Evolutionary conservation across 1,284 basidiomycete species (phyloP).

Genomic region (Fomitopsis betulina): DNA sequence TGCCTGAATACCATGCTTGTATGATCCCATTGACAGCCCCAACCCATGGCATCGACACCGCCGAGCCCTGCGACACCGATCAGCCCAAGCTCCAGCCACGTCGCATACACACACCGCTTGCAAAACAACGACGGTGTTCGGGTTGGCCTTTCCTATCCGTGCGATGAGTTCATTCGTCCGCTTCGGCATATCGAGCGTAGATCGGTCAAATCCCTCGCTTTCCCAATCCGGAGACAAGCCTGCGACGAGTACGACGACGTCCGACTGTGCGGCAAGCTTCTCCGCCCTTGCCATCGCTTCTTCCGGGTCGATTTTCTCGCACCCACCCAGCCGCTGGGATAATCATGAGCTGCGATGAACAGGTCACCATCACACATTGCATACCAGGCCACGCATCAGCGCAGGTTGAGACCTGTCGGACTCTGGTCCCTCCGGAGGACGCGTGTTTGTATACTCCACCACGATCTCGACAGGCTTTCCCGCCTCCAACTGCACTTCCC

Average conservation of each 20-base stretch:
- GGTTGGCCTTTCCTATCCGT: slow-evolving; percentile 54
- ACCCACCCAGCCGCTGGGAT: slow-evolving; percentile 58
- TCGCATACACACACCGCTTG: slow-evolving; percentile 51
- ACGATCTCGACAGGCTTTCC: slow-evolving; percentile 44
- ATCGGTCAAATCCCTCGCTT: slow-evolving; percentile 64
- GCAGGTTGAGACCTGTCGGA: slow-evolving; percentile 53
- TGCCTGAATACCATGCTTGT: slow-evolving; percentile 71
- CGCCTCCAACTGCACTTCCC: slow-evolving; percentile 38
- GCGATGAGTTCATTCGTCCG: slow-evolving; percentile 59
- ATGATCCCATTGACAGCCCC: slow-evolving; percentile 46
- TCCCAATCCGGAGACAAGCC: slow-evolving; percentile 70
- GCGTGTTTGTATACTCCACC: slow-evolving; percentile 61
- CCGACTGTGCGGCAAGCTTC: slow-evolving; percentile 49
- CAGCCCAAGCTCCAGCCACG: background rate
- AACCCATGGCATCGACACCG: slow-evolving; percentile 65
- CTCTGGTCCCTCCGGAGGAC: slow-evolving; percentile 43
- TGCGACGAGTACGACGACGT: slow-evolving; percentile 57
- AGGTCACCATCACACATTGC: slow-evolving; percentile 15
- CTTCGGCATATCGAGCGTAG: slow-evolving; percentile 53
- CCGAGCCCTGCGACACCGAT: slow-evolving; percentile 45
- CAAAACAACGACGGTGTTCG: slow-evolving; percentile 60
- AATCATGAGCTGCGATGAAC: background rate
- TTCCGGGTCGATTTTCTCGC: slow-evolving; percentile 58
- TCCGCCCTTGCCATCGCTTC: slow-evolving; percentile 55
- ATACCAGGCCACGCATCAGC: slow-evolving; percentile 61